A percentile compares a stretch with the other conserved stretches of the same genome.
phyloP scores from a whole-genome alignment of 495 filamentous ascomycete genomes.

The Daldinia caldariorum region DNA sequence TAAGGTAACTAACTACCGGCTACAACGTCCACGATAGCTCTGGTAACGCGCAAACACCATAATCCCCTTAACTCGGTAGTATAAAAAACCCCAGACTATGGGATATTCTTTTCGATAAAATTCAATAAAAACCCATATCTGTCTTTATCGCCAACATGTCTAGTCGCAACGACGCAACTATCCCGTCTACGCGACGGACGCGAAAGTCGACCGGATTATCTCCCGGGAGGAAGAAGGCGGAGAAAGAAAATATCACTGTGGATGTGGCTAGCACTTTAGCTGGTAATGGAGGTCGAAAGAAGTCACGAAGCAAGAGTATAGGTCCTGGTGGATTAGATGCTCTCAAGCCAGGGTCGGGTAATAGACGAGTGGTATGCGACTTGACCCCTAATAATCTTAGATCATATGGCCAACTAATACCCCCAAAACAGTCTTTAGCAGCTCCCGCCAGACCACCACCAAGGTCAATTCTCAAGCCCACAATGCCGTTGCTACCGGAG shows the following conservation, averaged over 20 bases:
- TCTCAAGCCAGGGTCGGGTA: constrained; percentile 79
- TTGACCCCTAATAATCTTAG: constrained; percentile 27
- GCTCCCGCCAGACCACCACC: constrained; percentile 57
- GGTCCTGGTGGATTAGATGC: constrained; percentile 89
- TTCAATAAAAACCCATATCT: constrained; percentile 4
- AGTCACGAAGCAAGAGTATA: constrained; percentile 92
- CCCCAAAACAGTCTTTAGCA: constrained; percentile 58
- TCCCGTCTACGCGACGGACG: constrained; percentile 67
- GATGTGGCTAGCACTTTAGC: constrained; percentile 61
- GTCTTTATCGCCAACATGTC: constrained; percentile 53
- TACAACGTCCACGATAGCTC: constrained; percentile 25
- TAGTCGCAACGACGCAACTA: constrained; percentile 56
- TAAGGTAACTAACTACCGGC: background rate
- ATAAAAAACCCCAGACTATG: constrained; percentile 14
- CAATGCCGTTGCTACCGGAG: constrained; percentile 73
- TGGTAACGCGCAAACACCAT: constrained; percentile 1
- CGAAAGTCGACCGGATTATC: constrained; percentile 83
- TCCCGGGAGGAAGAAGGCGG: constrained; percentile 59
- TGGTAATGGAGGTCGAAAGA: constrained; percentile 64
- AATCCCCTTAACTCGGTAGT: background rate
- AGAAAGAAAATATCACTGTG: constrained; percentile 78
- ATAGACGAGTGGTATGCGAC: constrained; percentile 77
- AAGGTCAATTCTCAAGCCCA: constrained; percentile 87
- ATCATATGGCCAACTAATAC: constrained; percentile 24
- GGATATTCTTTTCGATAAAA: constrained; percentile 6